Conservation (phyloP, 2,329 filamentous ascomycete species). For the Aureobasidium namibiae region DNA sequence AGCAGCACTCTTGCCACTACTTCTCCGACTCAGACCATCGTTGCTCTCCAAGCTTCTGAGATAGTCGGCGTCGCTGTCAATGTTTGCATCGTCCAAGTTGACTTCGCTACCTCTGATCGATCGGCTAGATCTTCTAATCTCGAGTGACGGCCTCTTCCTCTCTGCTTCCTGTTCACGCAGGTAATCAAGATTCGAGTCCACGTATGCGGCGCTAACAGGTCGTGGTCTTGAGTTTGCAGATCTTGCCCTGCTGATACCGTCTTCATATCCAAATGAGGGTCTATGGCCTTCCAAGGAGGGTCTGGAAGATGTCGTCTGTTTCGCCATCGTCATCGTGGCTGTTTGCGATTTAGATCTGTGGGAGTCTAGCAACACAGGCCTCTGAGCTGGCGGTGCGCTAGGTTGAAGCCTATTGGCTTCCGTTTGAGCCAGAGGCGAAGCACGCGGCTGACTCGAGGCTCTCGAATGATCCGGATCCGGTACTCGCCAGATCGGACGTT, state of each 20-base stretch:
- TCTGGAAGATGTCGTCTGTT: constrained; percentile 49
- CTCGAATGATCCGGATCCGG: constrained; percentile 39
- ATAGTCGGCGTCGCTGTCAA: constrained; percentile 75
- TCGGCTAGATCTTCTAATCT: constrained; percentile 23
- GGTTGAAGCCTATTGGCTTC: constrained; percentile 31
- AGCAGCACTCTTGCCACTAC: constrained; percentile 35
- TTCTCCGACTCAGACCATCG: constrained; percentile 42
- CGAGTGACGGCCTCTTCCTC: constrained; percentile 24
- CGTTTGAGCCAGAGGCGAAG: constrained; percentile 29
- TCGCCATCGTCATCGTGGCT: constrained; percentile 42
- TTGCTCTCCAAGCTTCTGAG: constrained; percentile 65
- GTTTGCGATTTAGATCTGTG: constrained; percentile 44
- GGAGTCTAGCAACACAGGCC: constrained; percentile 36
- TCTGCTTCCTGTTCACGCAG: constrained; percentile 64
- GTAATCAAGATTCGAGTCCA: constrained; percentile 76
- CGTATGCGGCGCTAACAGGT: constrained; percentile 67
- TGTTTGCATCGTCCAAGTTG: constrained; percentile 54
- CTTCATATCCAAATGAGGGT: constrained; percentile 55
- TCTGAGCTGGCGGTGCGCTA: constrained; percentile 25
- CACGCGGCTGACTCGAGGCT: constrained; percentile 42
- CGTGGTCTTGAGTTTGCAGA: constrained; percentile 60
- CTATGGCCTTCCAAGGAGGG: constrained; percentile 65
- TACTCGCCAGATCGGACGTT: constrained; percentile 47
- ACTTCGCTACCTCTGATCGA: constrained; percentile 22
- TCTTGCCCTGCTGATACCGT: constrained; percentile 50